phyloP scores from a whole-genome alignment of 75 land plant genomes.

The Sequoia sempervirens region DNA sequence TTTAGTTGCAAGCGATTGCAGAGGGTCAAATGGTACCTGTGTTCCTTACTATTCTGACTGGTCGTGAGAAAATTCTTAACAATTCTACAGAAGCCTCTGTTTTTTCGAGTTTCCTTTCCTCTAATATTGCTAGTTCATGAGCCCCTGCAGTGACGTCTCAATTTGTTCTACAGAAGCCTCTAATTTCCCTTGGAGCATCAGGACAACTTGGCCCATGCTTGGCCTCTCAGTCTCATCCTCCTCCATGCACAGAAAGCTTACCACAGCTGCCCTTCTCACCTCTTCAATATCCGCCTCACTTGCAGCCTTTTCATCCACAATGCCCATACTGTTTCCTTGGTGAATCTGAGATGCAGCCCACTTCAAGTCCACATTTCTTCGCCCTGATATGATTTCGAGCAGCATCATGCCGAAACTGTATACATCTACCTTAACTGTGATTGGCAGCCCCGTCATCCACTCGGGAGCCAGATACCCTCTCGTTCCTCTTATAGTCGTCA shows the following conservation, averaged over 20 bases:
- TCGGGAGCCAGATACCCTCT: slow-evolving; percentile 32
- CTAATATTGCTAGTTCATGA: background rate
- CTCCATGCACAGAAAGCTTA: slow-evolving; percentile 7
- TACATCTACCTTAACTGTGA: slow-evolving; percentile 25
- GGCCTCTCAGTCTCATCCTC: background rate
- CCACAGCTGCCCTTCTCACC: slow-evolving; percentile 12
- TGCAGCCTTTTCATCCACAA: background rate
- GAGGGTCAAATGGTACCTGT: too few species aligned
- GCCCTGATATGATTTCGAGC: slow-evolving; percentile 21
- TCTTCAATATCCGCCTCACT: slow-evolving; percentile 15
- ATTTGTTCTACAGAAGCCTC: too few species aligned
- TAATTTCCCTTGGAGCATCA: too few species aligned
- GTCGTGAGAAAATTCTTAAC: too few species aligned
- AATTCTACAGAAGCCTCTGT: too few species aligned
- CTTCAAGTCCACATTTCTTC: background rate
- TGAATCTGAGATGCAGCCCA: too few species aligned
- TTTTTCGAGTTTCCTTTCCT: slow-evolving; percentile 31
- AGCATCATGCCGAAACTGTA: slow-evolving; percentile 32
- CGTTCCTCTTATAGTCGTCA: slow-evolving; percentile 21
- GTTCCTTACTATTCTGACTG: too few species aligned
- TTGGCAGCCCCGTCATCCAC: slow-evolving; percentile 12
- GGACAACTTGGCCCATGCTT: slow-evolving; percentile 4
- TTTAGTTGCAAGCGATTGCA: too few species aligned
- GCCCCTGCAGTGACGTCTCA: too few species aligned
- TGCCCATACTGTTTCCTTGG: too few species aligned